phyloP scores from a whole-genome alignment of 352 stramenopile species.

The Halophytophthora polymorphica region DNA sequence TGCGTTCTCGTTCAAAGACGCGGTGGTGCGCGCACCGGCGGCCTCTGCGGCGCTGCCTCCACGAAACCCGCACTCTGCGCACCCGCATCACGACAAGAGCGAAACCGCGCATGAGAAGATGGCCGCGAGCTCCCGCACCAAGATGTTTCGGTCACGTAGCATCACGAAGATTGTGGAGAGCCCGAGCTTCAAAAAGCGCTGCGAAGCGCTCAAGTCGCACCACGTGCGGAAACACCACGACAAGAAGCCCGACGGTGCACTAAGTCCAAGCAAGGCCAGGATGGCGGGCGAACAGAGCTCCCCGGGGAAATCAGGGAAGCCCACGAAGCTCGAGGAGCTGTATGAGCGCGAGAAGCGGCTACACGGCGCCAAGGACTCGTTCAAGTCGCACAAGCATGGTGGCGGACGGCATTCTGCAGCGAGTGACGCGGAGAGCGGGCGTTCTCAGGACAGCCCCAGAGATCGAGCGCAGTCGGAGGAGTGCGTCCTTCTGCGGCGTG shows the following conservation, averaged over 20 bases:
- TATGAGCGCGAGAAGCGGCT: conserved; percentile 27
- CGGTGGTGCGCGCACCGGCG: conserved; percentile 21
- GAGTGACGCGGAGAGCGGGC: neutral
- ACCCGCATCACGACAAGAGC: neutral
- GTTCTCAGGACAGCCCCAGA: neutral
- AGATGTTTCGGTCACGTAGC: conserved; percentile 28
- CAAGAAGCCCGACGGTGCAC: conserved; percentile 12
- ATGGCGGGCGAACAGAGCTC: neutral
- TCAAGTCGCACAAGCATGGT: conserved; percentile 6
- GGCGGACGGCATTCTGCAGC: neutral
- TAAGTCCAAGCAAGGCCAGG: conserved; percentile 4
- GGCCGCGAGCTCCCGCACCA: conserved; percentile 5
- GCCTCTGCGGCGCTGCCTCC: neutral
- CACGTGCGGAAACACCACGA: conserved; percentile 13
- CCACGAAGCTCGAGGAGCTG: conserved; percentile 28
- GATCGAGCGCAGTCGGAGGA: conserved; percentile 10
- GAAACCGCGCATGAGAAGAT: conserved; percentile 7
- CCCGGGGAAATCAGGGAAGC: conserved; percentile 5
- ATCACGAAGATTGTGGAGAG: conserved; percentile 38
- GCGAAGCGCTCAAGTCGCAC: conserved; percentile 32
- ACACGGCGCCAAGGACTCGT: conserved; percentile 5
- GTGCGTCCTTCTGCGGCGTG: conserved; percentile 9
- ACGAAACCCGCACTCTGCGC: neutral
- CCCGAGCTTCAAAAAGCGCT: conserved; percentile 40
- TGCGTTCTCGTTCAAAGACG: conserved; percentile 35